Conservation (phyloP, 2,329 filamentous ascomycete genomes). For the Pseudogymnoascus destructans region DNA sequence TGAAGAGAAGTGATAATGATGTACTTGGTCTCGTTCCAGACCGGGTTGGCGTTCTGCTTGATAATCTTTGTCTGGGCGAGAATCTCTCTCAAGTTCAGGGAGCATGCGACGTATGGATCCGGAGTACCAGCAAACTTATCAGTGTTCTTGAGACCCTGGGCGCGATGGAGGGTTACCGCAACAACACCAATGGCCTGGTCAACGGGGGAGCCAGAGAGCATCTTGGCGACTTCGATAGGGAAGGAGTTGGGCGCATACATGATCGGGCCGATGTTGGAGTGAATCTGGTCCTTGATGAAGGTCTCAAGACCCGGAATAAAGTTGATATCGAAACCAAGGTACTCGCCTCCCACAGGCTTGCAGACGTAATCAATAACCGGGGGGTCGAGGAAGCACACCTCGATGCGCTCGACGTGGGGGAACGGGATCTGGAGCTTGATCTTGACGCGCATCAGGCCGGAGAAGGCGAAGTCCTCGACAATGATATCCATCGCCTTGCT, state of each 20-base stretch:
- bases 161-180: conserved; percentile 81
- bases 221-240: conserved; percentile 95
- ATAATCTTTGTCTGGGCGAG: conserved; percentile 83
- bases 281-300: conserved; percentile 94
- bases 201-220: conserved; percentile 85
- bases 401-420: conserved; percentile 85
- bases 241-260: conserved; percentile 98
- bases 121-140: conserved; percentile 87
- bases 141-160: conserved; percentile 83
- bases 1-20: conserved; percentile 85
- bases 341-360: conserved; percentile 92
- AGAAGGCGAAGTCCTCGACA: conserved; percentile 94
- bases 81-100: conserved; percentile 68
- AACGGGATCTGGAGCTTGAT: conserved; percentile 94
- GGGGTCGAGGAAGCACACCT: conserved; percentile 85
- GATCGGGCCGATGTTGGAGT: conserved; percentile 86
- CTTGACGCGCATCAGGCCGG: conserved; percentile 90
- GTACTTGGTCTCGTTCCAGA: conserved; percentile 95
- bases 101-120: conserved; percentile 79
- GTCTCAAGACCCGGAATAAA: conserved; percentile 89
- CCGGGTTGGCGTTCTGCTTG: conserved; percentile 70
- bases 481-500: conserved; percentile 96
- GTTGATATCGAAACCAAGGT: conserved; percentile 95
- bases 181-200: conserved; percentile 93
- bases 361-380: conserved; percentile 89